Evolutionary conservation across 1,139 yeast species (phyloP), one percentile per base, ranked within the genome.

Genomic region (Blastobotrys buckinghamii): DNA sequence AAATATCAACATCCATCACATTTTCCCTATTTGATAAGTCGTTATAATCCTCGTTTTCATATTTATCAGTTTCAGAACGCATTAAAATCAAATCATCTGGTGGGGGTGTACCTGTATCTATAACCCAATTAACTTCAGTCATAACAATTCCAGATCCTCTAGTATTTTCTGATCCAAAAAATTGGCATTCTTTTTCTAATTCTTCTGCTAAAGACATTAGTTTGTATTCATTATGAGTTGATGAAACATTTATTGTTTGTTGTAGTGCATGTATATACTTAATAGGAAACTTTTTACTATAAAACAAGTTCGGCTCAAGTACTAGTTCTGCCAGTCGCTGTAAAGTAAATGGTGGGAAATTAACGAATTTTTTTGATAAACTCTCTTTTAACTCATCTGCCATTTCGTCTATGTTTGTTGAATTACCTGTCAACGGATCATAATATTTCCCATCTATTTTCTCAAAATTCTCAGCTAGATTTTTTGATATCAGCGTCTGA

Each of bases 281-380:
- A 38, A 66, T 67, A 1, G 64, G 66, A 30, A 59, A 64, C 20
- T 61, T 57, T 1, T 54, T 57, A 2, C 73, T 53, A 39, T 67
- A 67, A 55, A 71, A 72, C 20, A 69, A 68, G 16, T 53, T 54
- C 0, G 83, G 82, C 13, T 67, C 61, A 0, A 63, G 45, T 1
- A 81, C 53, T 17, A 82, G 61, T 59, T 82, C 88, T 0, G 81
- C 75, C 8, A 82, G 55, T 47, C 88, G 63, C 43, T 73, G 70
- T 1, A 79, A 59, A 0, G 86, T 81, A 61, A 79, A 82, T 0
- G 87, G 88, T 1, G 86, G 82, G 1, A 60, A 51, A 1, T 56
- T 53, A 1, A 50, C 20, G 55, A 76, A 78, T 35, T 59, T 59
- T 2, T 45, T 52, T 1, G 49, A 36, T 34, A 76, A 56, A 26